Evolutionary conservation across 331 rosid genomes (phyloP).

Genomic region (Acacia pycnantha): DNA sequence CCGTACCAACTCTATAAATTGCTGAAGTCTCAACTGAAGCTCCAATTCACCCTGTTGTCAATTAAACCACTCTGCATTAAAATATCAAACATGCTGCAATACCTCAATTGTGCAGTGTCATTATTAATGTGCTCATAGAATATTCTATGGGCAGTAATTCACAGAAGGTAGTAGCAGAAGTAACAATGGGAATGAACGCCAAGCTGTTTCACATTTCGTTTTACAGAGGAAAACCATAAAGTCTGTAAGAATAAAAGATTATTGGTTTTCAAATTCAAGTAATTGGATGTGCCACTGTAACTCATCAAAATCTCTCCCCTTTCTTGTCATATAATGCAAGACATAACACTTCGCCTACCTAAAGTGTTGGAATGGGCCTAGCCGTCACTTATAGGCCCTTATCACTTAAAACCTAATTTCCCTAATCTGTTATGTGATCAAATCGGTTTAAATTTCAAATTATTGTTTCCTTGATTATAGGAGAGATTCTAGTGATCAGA

Average conservation of each 20-base stretch:
- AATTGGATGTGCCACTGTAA: no score
- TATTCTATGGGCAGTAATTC: background rate
- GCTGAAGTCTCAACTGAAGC: constrained; percentile 94
- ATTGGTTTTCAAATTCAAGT: background rate
- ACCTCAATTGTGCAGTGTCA: constrained; percentile 10
- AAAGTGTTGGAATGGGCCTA: background rate
- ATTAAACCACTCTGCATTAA: constrained; percentile 37
- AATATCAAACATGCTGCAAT: constrained; percentile 7
- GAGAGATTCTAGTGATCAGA: no score
- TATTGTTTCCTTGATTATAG: no score
- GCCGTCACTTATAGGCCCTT: no score
- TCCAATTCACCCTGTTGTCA: constrained; percentile 82
- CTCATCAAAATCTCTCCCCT: no score
- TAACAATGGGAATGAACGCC: background rate
- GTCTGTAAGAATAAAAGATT: background rate
- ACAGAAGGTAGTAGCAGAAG: background rate
- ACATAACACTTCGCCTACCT: background rate
- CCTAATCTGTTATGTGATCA: no score
- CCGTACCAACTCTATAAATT: constrained; percentile 88
- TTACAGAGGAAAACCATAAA: background rate
- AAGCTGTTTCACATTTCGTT: background rate
- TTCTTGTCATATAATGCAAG: background rate
- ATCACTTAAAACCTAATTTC: no score
- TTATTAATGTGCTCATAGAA: background rate
- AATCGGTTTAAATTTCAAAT: no score